Evolutionary conservation across 352 stramenopile species (phyloP).

Genomic region (Phytophthora nicotianae): DNA sequence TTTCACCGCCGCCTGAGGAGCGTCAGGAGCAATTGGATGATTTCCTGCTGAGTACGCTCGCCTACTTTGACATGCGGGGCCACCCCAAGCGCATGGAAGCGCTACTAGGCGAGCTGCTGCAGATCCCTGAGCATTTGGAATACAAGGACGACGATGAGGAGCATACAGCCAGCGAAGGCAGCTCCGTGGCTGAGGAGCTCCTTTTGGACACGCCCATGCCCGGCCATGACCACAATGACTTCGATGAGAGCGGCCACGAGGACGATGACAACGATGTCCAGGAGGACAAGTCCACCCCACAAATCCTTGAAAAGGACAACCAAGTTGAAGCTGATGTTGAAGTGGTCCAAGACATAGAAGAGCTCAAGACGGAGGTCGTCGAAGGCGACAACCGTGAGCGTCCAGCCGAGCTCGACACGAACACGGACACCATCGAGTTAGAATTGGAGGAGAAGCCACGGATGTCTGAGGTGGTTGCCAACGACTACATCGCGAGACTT

Average conservation of each 20-base stretch:
- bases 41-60: constrained; percentile 61
- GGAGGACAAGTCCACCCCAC: neutral
- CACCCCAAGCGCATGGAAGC: constrained; percentile 46
- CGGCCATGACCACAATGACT: constrained; percentile 12
- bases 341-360: neutral
- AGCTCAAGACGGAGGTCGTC: neutral
- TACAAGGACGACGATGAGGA: constrained; percentile 38
- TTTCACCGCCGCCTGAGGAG: constrained; percentile 55
- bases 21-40: constrained; percentile 67
- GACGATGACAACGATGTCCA: constrained; percentile 13
- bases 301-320: constrained; percentile 1
- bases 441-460: too few relatives aligned
- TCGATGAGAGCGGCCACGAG: constrained; percentile 15
- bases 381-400: neutral
- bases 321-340: constrained; percentile 25
- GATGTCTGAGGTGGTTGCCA: constrained; percentile 17
- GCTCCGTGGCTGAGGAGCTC: constrained; percentile 35
- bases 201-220: constrained; percentile 32
- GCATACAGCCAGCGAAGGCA: constrained; percentile 41
- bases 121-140: constrained; percentile 47
- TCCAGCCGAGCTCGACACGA: constrained; percentile 12
- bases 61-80: constrained; percentile 52
- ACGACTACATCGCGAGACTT: constrained; percentile 28
- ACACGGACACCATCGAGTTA: constrained; percentile 2
- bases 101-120: constrained; percentile 61